Conservation (phyloP, 257 asterid genomes). For the Solanum ossicruentum region DNA sequence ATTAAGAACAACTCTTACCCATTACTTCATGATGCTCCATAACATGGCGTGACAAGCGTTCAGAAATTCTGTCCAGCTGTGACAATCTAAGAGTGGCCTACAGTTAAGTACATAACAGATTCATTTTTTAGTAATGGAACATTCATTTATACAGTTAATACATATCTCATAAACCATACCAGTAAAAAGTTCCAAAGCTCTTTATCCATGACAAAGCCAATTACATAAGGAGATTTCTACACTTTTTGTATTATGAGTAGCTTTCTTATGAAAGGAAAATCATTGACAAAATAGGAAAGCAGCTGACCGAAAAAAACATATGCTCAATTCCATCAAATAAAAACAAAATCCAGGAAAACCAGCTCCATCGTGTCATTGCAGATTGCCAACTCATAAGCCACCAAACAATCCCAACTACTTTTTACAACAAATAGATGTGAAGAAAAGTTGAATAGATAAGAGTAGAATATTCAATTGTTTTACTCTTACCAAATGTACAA, state of each 20-base stretch:
- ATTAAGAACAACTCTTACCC: slow-evolving; percentile 54
- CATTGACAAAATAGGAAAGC: neutral
- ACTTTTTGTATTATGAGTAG: neutral
- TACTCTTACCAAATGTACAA: neutral
- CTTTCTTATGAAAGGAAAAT: neutral
- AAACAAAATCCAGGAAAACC: neutral
- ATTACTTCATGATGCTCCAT: slow-evolving; percentile 98
- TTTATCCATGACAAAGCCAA: neutral
- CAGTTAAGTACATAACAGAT: slow-evolving; percentile 16
- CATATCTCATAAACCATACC: neutral
- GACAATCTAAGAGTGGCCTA: slow-evolving; percentile 88
- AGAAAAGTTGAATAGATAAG: neutral
- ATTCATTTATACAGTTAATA: neutral
- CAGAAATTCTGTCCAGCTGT: slow-evolving; percentile 81
- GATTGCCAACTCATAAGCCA: neutral
- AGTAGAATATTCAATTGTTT: neutral
- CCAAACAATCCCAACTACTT: neutral
- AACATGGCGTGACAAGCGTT: slow-evolving; percentile 85
- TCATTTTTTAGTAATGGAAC: neutral
- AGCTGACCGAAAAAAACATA: neutral
- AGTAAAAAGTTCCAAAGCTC: neutral
- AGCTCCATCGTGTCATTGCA: neutral
- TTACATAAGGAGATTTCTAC: neutral
- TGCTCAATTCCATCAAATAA: neutral
- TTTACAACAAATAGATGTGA: neutral